Evolutionary conservation across 2,329 filamentous ascomycete genomes (phyloP).

Genomic region (Pleoardoris graminearum): DNA sequence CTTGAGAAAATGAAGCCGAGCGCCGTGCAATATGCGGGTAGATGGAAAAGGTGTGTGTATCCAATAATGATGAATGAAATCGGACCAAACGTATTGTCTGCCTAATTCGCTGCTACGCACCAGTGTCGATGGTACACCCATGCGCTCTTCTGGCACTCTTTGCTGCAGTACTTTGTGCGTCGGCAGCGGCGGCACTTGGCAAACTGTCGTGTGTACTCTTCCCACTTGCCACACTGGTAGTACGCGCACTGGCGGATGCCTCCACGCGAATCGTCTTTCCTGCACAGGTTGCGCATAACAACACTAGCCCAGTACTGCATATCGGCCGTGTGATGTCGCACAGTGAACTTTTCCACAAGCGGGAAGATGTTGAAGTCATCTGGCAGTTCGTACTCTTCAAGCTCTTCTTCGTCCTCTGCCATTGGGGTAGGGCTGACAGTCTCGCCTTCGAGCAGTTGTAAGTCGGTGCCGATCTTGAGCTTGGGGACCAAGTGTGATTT

Average conservation of each 20-base stretch:
- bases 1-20: conserved; percentile 39
- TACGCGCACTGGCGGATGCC: conserved; percentile 97
- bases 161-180: conserved; percentile 98
- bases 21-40: conserved; percentile 49
- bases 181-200: conserved; percentile 96
- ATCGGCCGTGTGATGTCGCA: conserved; percentile 89
- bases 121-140: conserved; percentile 99
- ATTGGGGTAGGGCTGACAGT: conserved; percentile 42
- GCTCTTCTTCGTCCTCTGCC: conserved; percentile 66
- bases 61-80: conserved; percentile 36
- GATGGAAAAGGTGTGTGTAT: conserved; percentile 38
- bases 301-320: conserved; percentile 99
- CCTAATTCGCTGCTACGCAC: conserved; percentile 75
- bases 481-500: conserved; percentile 90
- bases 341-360: conserved; percentile 96
- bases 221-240: conserved; percentile 98
- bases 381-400: conserved; percentile 86
- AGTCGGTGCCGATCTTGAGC: conserved; percentile 84
- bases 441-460: conserved; percentile 77
- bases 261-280: conserved; percentile 92
- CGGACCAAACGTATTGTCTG: conserved; percentile 20
- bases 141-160: conserved; percentile 98
- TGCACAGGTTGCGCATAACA: conserved; percentile 97
- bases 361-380: conserved; percentile 99
- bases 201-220: conserved; percentile 94